Evolutionary conservation across 352 stramenopile species (phyloP), one percentile per base, ranked within the genome.

Genomic region (Paralagenidium karlingii): DNA sequence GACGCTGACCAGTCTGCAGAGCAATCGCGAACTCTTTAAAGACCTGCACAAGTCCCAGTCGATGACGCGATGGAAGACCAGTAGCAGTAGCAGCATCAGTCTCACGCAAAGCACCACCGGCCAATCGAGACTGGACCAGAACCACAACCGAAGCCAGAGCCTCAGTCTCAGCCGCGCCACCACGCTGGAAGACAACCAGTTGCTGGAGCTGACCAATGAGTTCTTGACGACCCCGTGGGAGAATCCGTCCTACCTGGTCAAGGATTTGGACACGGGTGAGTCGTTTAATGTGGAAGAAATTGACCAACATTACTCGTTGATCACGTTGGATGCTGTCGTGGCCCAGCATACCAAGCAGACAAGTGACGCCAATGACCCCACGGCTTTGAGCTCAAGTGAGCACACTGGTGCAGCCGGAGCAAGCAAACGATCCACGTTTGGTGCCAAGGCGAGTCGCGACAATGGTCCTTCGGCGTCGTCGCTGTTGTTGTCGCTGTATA

Each of bases 251-350:
- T 88, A 88, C 42, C 39, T 88, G 25, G 75, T 88, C 6, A 85
- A 84, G 43, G 68, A 88, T 45, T 58, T 88, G 29, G 75, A 88
- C 48, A 85, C 68, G 28, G 75, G 75, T 26, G 65, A 83, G 52
- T 79, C 60, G 15, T 88, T 85, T 42, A 55, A 69, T 19, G 70
- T 88, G 4, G 75, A 88, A 34, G 68, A 88, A 51, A 88, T 88
- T 47, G 75, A 88, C 38, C 70, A 84, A 53, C 69, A 84, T 32
- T 88, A 84, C 38, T 78, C 59, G 15, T 53, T 87, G 32, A 63
- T 85, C 19, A 85, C 70, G 25, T 54, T 88, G 11, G 75, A 88
- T 31, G 66, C 66, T 7, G 55, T 85, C 18, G 68, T 55, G 5
- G 54, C 62, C 22, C 65, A 85, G 40, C 65, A 78, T 36, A 22